Evolutionary conservation across 192 early-diverging fungal species (phyloP), one percentile per base, ranked within the genome.

Genomic region (Haplosporangium gracile): DNA sequence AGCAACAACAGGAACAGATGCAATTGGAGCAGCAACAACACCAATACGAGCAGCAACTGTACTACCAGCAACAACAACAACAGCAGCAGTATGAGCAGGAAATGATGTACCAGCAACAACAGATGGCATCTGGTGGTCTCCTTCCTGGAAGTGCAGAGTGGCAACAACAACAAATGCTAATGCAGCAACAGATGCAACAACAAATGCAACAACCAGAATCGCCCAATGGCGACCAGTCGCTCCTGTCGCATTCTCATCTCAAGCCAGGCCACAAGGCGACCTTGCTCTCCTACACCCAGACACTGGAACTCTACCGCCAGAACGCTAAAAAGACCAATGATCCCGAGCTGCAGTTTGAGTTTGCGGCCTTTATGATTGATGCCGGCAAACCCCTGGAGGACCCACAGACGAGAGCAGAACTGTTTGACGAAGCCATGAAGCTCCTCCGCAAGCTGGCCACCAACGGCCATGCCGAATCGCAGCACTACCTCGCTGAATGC

Each of bases 401-500:
- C 36, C 70, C 81, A 1, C 89, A 90, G 68, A 88, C 89, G 71
- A 77, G 83, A 70, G 89, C 77, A n/a, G 88, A 92, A 57, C 85
- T 94, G 63, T 85, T 93, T 70, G 93, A 92, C 45, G 95, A 96
- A 82, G 95, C 93, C n/a, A 91, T 93, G 83, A 88, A 89, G 72
- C 65, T 95, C 29, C 82, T 95, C 42, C 90, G 90, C 69, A 91
- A 94, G 72, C 82, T 95, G 40, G 88, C 92, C 29, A 89, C 82
- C 26, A 78, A 88, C 26, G 93, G 93, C 34, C 92, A 94, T 80
- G 88, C 92, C 16, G 93, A 95, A 72, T 93, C 95, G n/a, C 94
- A 95, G 75, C 91, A 93, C 72, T 90, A 92, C 68, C 89, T 96
- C 18, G 95, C 92, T n/a, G 92, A 95, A 51, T 89, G 94, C 42